phyloP scores from a whole-genome alignment of 805 yeast genomes.

The Schwanniomyces vanrijiae region DNA sequence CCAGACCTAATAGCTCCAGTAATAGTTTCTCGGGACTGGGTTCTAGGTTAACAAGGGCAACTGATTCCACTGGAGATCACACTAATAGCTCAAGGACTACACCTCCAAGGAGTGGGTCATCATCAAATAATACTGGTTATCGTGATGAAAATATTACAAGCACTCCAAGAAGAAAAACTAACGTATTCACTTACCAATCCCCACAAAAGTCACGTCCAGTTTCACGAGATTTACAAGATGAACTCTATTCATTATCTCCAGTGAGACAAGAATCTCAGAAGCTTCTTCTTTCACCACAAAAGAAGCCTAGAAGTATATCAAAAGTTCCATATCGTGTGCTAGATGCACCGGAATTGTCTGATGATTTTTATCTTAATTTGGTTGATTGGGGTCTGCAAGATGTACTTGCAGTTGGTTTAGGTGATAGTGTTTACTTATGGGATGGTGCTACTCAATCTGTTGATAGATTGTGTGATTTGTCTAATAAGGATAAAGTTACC shows the following conservation, averaged over 20 bases:
- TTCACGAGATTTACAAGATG: constrained; percentile 66
- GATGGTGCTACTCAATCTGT: constrained; percentile 85
- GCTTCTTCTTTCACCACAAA: constrained; percentile 77
- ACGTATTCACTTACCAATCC: constrained; percentile 73
- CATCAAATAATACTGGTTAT: constrained; percentile 7
- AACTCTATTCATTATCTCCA: constrained; percentile 78
- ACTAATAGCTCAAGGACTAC: constrained; percentile 16
- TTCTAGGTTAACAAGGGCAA: constrained; percentile 3
- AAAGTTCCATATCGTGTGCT: constrained; percentile 89
- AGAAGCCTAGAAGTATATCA: constrained; percentile 72
- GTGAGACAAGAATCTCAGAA: constrained; percentile 87
- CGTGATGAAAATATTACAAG: constrained; percentile 18
- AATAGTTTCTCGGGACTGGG: constrained; percentile 5
- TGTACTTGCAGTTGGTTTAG: constrained; percentile 85
- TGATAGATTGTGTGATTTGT: constrained; percentile 70
- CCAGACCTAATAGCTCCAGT: constrained; percentile 21
- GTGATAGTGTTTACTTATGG: constrained; percentile 86
- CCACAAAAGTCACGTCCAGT: constrained; percentile 64
- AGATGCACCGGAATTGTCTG: constrained; percentile 94
- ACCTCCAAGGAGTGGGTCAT: constrained; percentile 16
- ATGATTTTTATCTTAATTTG: constrained; percentile 87
- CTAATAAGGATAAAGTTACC: constrained; percentile 67
- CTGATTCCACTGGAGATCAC: constrained; percentile 3
- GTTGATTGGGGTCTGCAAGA: constrained; percentile 96
- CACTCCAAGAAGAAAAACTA: constrained; percentile 50